A percentile compares a stretch with the other conserved stretches of the same genome.
Conservation (phyloP, 148 eudicot genomes). For the Pharnaceum exiguum region DNA sequence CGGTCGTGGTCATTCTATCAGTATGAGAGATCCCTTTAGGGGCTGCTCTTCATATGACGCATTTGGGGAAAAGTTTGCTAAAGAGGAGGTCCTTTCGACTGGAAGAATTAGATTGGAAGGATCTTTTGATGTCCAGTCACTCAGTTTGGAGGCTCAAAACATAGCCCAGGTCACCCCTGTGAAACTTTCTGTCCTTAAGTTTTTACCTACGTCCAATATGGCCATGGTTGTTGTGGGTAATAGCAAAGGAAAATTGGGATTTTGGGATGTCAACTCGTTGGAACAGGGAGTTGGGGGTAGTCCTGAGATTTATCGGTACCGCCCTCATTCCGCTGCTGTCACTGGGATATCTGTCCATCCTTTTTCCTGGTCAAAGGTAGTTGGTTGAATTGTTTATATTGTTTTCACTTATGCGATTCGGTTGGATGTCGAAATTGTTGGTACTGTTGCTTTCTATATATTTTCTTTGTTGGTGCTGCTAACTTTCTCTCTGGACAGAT, state of each 20-base stretch:
- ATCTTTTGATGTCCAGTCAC: slow-evolving; percentile 38
- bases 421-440: too few species aligned
- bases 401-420: too few species aligned
- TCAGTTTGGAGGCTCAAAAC: slow-evolving; percentile 53
- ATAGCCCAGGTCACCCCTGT: slow-evolving; percentile 79
- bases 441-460: too few species aligned
- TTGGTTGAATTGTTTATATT: neutral
- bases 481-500: too few species aligned
- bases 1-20: too few species aligned
- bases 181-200: slow-evolving; percentile 41
- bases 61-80: slow-evolving; percentile 31
- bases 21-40: slow-evolving; percentile 42
- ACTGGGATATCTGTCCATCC: slow-evolving; percentile 63
- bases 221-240: slow-evolving; percentile 69
- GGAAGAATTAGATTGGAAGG: slow-evolving; percentile 24
- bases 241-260: slow-evolving; percentile 69
- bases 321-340: slow-evolving; percentile 63
- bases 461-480: too few species aligned
- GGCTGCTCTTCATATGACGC: slow-evolving; percentile 34
- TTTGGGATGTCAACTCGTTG: slow-evolving; percentile 79
- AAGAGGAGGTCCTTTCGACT: slow-evolving; percentile 18
- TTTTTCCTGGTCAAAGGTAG: slow-evolving; percentile 71
- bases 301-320: slow-evolving; percentile 61
- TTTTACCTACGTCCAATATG: slow-evolving; percentile 56
- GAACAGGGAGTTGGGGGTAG: slow-evolving; percentile 39